A percentile compares a stretch with the other conserved stretches of the same genome.
Conservation (phyloP, 495 filamentous ascomycete species). For the Talaromyces thailandensis region DNA sequence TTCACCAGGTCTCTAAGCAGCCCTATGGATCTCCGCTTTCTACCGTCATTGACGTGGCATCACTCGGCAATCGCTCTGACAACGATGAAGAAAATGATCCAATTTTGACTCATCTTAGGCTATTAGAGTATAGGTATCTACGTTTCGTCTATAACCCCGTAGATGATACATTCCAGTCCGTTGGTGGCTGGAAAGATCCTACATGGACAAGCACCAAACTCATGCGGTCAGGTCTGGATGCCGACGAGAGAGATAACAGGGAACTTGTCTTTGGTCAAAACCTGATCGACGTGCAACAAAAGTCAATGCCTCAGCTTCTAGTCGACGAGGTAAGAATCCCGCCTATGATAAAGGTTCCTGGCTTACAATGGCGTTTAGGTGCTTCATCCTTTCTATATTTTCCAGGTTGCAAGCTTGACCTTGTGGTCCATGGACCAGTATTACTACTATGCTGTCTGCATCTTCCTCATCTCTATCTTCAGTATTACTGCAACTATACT, state of each 20-base stretch:
- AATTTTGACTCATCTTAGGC: constrained; percentile 57
- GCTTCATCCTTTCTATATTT: constrained; percentile 97
- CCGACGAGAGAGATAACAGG: constrained; percentile 76
- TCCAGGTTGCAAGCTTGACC: constrained; percentile 89
- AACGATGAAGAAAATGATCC: constrained; percentile 85
- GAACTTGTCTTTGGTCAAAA: constrained; percentile 85
- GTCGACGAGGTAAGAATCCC: constrained; percentile 69
- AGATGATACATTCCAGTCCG: constrained; percentile 77
- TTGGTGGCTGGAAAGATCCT: constrained; percentile 89
- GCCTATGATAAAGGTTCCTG: not conserved
- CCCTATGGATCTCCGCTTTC: constrained; percentile 75
- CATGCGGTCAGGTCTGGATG: constrained; percentile 77
- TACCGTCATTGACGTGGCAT: constrained; percentile 68
- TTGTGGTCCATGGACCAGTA: constrained; percentile 96
- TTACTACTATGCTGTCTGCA: constrained; percentile 94
- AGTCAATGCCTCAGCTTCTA: constrained; percentile 70
- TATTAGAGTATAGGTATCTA: constrained; percentile 87
- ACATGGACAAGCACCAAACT: constrained; percentile 69
- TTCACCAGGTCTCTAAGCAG: constrained; percentile 56
- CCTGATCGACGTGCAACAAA: constrained; percentile 83
- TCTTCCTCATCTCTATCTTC: constrained; percentile 87
- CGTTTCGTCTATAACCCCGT: constrained; percentile 85
- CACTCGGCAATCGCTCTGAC: constrained; percentile 40
- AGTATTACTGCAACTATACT: constrained; percentile 85
- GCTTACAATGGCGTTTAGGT: constrained; percentile 40